Evolutionary conservation across 371 early-diverging fungal genomes (phyloP).

Genomic region (Dinochytrium kinnereticum): DNA sequence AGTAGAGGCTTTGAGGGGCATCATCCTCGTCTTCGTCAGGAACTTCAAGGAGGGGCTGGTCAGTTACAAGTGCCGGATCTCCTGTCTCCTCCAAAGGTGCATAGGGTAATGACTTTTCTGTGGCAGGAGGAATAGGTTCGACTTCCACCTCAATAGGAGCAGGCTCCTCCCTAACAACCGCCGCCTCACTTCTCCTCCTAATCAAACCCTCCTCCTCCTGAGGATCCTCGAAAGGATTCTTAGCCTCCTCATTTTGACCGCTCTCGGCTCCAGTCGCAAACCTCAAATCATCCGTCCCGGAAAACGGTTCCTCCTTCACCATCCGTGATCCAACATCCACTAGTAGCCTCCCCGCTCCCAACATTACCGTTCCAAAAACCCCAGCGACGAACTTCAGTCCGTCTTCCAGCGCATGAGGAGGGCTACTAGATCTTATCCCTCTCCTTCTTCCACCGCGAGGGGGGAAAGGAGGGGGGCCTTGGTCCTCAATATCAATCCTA

Average conservation of each 20-base stretch:
- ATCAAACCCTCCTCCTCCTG: neutral
- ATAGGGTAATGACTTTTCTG: neutral
- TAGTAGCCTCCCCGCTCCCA: slow-evolving; percentile 1
- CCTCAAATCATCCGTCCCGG: neutral
- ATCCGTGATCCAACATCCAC: slow-evolving; percentile 5
- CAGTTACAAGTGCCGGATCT: neutral
- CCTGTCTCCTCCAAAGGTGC: neutral
- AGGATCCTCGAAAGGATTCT: neutral
- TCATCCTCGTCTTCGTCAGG: neutral
- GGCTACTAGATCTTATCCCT: neutral
- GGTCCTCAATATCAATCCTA: neutral
- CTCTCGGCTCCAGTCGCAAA: neutral
- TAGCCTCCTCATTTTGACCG: neutral
- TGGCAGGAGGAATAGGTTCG: neutral
- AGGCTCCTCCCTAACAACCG: too few species aligned
- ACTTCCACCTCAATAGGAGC: neutral
- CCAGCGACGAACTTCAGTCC: neutral
- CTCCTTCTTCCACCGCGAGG: neutral
- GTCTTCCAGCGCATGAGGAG: neutral
- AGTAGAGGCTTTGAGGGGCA: neutral
- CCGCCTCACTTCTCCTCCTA: too few species aligned
- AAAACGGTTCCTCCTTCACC: slow-evolving; percentile 8
- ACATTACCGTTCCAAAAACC: neutral
- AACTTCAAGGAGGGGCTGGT: neutral
- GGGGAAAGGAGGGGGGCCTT: neutral